Percentiles rank a stretch among this genome's conserved stretches.
These are phyloP conservation scores for Talaromyces verruculosus DNA, from an alignment of 2,329 filamentous ascomycete genomes.

Conservation along the genomic window DNA sequence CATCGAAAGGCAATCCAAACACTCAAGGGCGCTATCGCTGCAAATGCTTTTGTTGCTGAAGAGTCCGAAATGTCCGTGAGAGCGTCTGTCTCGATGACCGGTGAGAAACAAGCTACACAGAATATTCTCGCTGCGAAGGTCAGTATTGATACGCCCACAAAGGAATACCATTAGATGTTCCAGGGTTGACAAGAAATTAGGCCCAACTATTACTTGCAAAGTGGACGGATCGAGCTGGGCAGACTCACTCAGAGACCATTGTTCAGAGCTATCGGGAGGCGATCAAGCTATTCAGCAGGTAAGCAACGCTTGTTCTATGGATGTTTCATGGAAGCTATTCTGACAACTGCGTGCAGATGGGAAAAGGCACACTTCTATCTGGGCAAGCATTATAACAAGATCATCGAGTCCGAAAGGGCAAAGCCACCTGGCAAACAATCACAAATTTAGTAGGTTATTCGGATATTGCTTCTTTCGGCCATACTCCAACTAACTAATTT, in stretches of 20 bases:
- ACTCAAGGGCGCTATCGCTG: conserved; percentile 79
- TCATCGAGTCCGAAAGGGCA: conserved; percentile 82
- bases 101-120: conserved; percentile 48
- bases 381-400: conserved; percentile 94
- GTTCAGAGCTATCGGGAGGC: conserved; percentile 81
- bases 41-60: conserved; percentile 67
- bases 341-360: conserved; percentile 58
- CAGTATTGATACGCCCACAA: conserved; percentile 21
- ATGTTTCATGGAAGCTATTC: neutral
- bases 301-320: conserved; percentile 3
- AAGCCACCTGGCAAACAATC: conserved; percentile 75
- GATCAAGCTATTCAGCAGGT: conserved; percentile 44
- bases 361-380: conserved; percentile 98
- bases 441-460: conserved; percentile 57
- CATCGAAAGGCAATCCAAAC: conserved; percentile 93
- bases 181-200: conserved; percentile 36
- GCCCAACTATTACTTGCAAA: conserved; percentile 89
- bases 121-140: conserved; percentile 53
- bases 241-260: conserved; percentile 79
- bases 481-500: conserved; percentile 25
- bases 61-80: conserved; percentile 40
- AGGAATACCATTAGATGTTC: neutral
- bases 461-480: neutral
- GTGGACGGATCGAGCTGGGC: conserved; percentile 93
- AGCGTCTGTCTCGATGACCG: conserved; percentile 38